Evolutionary conservation across 2,329 filamentous ascomycete genomes (phyloP), one percentile per base, ranked within the genome.

Genomic region (Aaosphaeria arxii): DNA sequence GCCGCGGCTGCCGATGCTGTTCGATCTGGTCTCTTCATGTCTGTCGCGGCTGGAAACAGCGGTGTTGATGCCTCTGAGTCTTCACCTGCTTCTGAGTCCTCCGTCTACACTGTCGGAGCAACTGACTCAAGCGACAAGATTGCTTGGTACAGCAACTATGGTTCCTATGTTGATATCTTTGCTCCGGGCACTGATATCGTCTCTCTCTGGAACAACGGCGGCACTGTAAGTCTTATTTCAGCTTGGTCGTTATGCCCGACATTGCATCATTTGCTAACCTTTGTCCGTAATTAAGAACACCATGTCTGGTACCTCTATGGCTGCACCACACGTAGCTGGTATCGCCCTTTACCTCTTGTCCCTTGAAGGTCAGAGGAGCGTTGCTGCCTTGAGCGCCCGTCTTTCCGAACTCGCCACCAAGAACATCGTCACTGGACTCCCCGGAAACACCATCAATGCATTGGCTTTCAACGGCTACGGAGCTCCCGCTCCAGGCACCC

Each of bases 291-390:
- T 28, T 74, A n/a, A 79, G 73, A 74, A 74, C 55, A 74, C 69
- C 50, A 78, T 85, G 59, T 80, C 77, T 17, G 84, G 83, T 45
- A 87, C 84, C 28, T 82, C 77, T 46, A 86, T 86, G 83, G 85
- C 86, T 44, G 79, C 80, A 32, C 86, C 86, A 11, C 86, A 89
- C 65, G 77, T 89, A 50, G 79, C 83, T 44, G 86, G 86, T 54
- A 77, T 89, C 13, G 84, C 79, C 33, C 85, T 85, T 43, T 89
- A 88, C 71, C 73, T 89, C 43, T 83, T 88, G 73, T 64, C 63
- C 13, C 67, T 80, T 35, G 73, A 79, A 54, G 70, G 70, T 36
- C 63, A 72, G 49, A 64, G 50, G 43, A 71, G 69, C n/a, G 76
- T 79, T 1, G 64, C 72, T 44, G 76, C 70, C 7, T 74, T 84